Conservation (phyloP, 2,329 filamentous ascomycete genomes). For the Chaetomium globosum region DNA sequence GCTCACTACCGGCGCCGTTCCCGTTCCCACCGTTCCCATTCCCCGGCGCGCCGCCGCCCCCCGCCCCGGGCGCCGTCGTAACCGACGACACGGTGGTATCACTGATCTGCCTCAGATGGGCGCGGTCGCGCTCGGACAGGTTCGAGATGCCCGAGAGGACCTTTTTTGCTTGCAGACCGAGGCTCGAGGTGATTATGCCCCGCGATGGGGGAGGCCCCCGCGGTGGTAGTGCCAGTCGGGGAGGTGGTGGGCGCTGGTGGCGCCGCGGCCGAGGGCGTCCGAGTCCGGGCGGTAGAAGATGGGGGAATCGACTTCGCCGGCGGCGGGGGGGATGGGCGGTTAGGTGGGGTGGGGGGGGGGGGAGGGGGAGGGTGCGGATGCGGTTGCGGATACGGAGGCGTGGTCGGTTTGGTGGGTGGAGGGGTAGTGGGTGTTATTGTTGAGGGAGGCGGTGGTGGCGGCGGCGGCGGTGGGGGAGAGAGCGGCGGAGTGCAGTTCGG, state of each 20-base stretch:
- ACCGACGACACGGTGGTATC: conserved; percentile 47
- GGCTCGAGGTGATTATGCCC: background rate
- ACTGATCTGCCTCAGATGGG: conserved; percentile 49
- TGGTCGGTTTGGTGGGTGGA: conserved; percentile 38
- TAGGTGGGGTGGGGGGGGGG: conserved; percentile 9
- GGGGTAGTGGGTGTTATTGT: conserved; percentile 40
- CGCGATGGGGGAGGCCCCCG: background rate
- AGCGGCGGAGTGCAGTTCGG: conserved; percentile 49
- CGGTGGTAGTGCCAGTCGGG: conserved; percentile 17
- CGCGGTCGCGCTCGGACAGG: conserved; percentile 46
- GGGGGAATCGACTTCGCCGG: conserved; percentile 19
- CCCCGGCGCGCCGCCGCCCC: background rate
- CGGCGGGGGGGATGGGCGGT: conserved; percentile 15
- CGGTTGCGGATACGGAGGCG: conserved; percentile 22
- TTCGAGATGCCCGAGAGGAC: conserved; percentile 48
- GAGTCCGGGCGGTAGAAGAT: conserved; percentile 32
- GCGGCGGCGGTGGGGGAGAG: conserved; percentile 43
- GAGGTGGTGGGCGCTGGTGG: conserved; percentile 19
- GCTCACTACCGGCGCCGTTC: background rate
- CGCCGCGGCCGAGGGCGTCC: conserved; percentile 27
- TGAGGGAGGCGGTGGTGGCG: conserved; percentile 40
- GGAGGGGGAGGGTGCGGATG: background rate
- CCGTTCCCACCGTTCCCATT: background rate
- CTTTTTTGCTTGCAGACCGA: conserved; percentile 34
- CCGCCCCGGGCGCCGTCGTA: conserved; percentile 21